Evolutionary conservation across 257 asterid genomes (phyloP).

Genomic region (Galeopsis tetrahit): DNA sequence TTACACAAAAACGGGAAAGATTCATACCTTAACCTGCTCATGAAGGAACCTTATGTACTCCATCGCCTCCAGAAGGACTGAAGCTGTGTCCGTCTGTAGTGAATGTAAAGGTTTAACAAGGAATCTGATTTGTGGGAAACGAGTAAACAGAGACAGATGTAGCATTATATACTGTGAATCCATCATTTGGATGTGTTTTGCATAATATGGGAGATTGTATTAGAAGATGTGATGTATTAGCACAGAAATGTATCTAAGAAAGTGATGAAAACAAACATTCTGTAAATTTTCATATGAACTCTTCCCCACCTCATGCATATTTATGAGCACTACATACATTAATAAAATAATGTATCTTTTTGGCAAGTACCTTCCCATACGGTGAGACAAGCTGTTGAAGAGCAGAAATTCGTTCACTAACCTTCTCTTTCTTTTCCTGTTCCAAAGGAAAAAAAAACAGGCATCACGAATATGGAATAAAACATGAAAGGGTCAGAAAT

Average conservation of each 20-base stretch:
- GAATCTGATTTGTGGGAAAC: neutral
- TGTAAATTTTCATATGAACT: neutral
- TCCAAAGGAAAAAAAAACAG: neutral
- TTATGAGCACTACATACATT: neutral
- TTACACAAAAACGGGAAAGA: neutral
- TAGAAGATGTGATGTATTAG: neutral
- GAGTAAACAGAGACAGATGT: neutral
- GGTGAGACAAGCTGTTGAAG: constrained; percentile 96
- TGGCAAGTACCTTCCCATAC: constrained; percentile 69
- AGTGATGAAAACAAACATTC: neutral
- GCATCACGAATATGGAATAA: neutral
- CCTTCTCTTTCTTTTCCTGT: constrained; percentile 87
- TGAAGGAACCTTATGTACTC: constrained; percentile 87
- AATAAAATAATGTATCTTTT: neutral
- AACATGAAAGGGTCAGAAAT: neutral
- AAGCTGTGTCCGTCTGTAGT: constrained; percentile 84
- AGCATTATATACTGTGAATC: neutral
- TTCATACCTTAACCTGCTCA: constrained; percentile 81
- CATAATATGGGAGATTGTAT: neutral
- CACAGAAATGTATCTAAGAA: neutral
- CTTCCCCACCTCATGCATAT: constrained; percentile 1
- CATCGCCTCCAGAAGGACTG: constrained; percentile 86
- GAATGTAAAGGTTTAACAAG: neutral
- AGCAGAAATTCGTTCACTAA: constrained; percentile 72
- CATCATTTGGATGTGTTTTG: too few relatives aligned